These are phyloP conservation scores for Neopestalotiopsis clavispora DNA, from an alignment of 2,329 filamentous ascomycete genomes.

Conservation along the genomic window DNA sequence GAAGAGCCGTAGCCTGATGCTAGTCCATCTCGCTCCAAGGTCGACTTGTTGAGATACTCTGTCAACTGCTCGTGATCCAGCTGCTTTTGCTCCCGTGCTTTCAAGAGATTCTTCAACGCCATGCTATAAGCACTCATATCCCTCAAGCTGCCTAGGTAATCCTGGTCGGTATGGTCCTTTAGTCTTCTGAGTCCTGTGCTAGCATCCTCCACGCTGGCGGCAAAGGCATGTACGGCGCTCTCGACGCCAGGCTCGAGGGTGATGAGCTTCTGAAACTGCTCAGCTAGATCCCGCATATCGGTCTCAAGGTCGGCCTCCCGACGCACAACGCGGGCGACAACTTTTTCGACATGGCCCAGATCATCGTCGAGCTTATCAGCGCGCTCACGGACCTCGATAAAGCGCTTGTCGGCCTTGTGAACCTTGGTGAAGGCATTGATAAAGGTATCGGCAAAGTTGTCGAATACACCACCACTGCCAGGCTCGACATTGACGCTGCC, in stretches of 20 bases:
- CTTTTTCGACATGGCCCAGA: constrained; percentile 90
- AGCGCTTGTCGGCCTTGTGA: constrained; percentile 91
- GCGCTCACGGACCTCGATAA: constrained; percentile 91
- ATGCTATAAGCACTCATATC: constrained; percentile 95
- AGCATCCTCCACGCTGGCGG: constrained; percentile 83
- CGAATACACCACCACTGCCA: constrained; percentile 76
- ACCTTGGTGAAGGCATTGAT: constrained; percentile 98
- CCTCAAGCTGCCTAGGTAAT: constrained; percentile 88
- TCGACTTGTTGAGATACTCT: constrained; percentile 92
- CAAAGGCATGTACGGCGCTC: constrained; percentile 81
- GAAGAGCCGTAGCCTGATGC: constrained; percentile 58
- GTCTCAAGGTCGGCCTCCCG: constrained; percentile 85
- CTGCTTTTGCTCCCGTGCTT: constrained; percentile 95
- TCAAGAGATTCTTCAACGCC: constrained; percentile 86
- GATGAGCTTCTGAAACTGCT: constrained; percentile 94
- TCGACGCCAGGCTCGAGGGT: constrained; percentile 88
- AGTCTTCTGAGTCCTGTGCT: constrained; percentile 78
- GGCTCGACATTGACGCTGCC: constrained; percentile 57
- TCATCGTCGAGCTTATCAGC: constrained; percentile 95
- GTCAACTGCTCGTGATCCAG: constrained; percentile 96
- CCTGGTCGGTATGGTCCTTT: constrained; percentile 90
- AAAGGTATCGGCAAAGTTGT: constrained; percentile 94
- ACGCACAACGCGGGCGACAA: constrained; percentile 87
- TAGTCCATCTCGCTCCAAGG: constrained; percentile 82
- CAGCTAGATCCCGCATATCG: constrained; percentile 87